Conservation (phyloP, 2,329 filamentous ascomycete genomes). For the Zymoseptoria brevis region DNA sequence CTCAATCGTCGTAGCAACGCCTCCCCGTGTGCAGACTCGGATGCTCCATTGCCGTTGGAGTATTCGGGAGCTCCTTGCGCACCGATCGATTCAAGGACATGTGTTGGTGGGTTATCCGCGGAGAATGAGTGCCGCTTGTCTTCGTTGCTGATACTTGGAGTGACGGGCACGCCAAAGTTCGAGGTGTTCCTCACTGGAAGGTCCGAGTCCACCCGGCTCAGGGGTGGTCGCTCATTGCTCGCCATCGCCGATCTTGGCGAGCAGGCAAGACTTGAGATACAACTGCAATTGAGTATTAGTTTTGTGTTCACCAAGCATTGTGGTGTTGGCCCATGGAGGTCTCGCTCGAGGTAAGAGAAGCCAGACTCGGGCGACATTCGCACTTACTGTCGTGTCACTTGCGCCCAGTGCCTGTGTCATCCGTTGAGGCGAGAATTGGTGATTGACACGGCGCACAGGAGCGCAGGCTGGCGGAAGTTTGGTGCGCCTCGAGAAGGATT, state of each 20-base stretch:
- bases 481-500: background rate
- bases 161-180: slow-evolving; percentile 16
- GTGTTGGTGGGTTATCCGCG: slow-evolving; percentile 6
- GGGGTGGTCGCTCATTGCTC: slow-evolving; percentile 8
- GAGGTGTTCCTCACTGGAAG: background rate
- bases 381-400: background rate
- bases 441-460: background rate
- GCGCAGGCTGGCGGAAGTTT: background rate
- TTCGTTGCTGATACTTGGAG: slow-evolving; percentile 19
- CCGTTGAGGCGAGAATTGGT: background rate
- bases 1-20: slow-evolving; percentile 49
- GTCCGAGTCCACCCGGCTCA: slow-evolving; percentile 6
- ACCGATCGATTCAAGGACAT: slow-evolving; percentile 18
- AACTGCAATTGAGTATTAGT: background rate
- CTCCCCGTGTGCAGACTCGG: slow-evolving; percentile 39
- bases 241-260: slow-evolving; percentile 16
- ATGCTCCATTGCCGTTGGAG: slow-evolving; percentile 12
- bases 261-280: background rate
- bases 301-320: background rate
- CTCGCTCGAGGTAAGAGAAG: slow-evolving; percentile 3
- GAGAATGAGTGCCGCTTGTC: slow-evolving; percentile 8
- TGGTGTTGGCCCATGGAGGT: slow-evolving; percentile 1
- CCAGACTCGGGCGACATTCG: background rate
- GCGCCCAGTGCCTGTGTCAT: background rate
- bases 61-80: slow-evolving; percentile 3